Base-by-base conservation (phyloP, 805 yeast species). In the Brettanomyces naardenensis region DNA sequence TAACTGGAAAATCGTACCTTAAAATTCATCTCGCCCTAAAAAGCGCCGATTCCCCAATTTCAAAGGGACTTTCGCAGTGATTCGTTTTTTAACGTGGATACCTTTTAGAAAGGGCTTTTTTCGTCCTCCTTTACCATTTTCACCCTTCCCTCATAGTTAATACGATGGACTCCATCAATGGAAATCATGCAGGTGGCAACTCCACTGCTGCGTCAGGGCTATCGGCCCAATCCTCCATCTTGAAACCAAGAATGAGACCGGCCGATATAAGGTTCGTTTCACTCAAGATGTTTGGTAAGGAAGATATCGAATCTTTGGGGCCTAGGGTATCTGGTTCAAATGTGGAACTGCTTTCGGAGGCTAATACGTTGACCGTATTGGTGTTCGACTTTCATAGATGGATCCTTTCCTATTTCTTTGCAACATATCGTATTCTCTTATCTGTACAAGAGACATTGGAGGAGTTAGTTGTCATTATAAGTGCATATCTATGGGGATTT, bases 171-270 rank as follows among this genome's bases (percentile, higher is more conserved):
- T n/a, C n/a, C n/a, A n/a, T n/a, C n/a, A n/a, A n/a, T n/a, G n/a
- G n/a, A n/a, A n/a, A n/a, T n/a, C n/a, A n/a, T n/a, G n/a, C n/a
- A n/a, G n/a, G n/a, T n/a, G n/a, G n/a, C n/a, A n/a, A n/a, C n/a
- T n/a, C n/a, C n/a, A n/a, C n/a, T n/a, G n/a, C n/a, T n/a, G n/a
- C n/a, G n/a, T n/a, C n/a, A n/a, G n/a, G n/a, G 2, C 32, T 33
- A 5, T 49, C 59, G 1, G 26, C 42, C 9, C 52, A 49, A n/a
- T 52, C 59, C 0, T 54, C 59, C 9, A 53, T 56, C 19, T 42
- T 56, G 5, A 46, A 52, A 35, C 61, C 61, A 14, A 28, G 42
- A n/a, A 43, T 48, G 22, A 37, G 36, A n/a, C 44, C 41, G 18
- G 41, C 48, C 3, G 61, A 56, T 33, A 6, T 45, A 3, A 31